Evolutionary conservation across 2,329 filamentous ascomycete genomes (phyloP), one percentile per base, ranked within the genome.

Genomic region (Pseudocercospora fijiensis): DNA sequence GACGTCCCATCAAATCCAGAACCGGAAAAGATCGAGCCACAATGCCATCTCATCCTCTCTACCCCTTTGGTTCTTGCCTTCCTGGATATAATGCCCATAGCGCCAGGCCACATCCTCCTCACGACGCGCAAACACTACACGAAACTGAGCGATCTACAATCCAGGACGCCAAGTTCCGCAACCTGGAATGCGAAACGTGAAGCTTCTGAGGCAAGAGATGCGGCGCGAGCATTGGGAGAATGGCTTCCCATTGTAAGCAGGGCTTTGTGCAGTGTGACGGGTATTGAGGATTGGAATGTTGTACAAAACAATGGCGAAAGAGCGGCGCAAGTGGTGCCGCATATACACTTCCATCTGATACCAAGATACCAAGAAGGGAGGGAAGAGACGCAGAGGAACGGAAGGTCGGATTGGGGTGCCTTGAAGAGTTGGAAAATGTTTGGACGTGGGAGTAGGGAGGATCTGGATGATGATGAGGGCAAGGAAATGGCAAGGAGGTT

Each of bases 281-380:
- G 88, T 9, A 85, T 91, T 1, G 83, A 82, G 57, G 93, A 97
- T 78, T 98, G 94, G 90, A 99, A 99, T 77, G 87, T 98, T 28
- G 91, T 98, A 61, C 94, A 98, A 80, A 98, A 98, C 76, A 98
- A 97, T 71, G 86, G 94, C 16, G 88, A 88, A 3, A 86, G 92
- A 30, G 94, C 94, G 1, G 92, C 92, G 1, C 94, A 98, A 79
- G 92, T 96, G 16, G 92, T 98, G 1, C 90, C 90, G 22, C 94
- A 98, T 77, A 89, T 96, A 56, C 94, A 99, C 77, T 98, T 96
- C 76, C 95, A 99, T 72, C 85, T 98, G 58, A 96, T 99, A 33
- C 94, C 94, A 0, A 81, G 94, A 41, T 92, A 76, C 68, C 73
- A 75, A 60, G 75, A 93, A 41, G 77, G 73, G 22, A 81, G 82